These are phyloP conservation scores for Nymphaea thermarum DNA, from an alignment of 164 flowering plant species.

Conservation along the genomic window DNA sequence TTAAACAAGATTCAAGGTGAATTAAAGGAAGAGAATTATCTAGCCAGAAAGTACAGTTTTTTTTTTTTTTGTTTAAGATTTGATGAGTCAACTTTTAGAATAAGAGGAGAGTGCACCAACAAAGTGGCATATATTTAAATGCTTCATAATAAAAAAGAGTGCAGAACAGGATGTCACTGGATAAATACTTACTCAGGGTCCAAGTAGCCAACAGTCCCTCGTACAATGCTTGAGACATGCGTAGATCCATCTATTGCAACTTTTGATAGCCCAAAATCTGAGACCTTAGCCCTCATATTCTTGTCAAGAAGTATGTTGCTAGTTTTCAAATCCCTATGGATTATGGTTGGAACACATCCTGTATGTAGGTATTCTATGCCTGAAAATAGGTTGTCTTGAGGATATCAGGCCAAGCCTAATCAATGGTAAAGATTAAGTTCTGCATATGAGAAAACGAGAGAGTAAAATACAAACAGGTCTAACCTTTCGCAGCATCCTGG, in stretches of 20 bases:
- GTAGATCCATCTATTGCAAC: slow-evolving; percentile 87
- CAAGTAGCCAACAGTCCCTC: slow-evolving; percentile 97
- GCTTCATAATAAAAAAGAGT: no score
- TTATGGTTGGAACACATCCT: slow-evolving; percentile 4
- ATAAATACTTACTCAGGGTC: slow-evolving; percentile 82
- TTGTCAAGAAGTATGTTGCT: slow-evolving; percentile 6
- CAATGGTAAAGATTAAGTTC: not conserved
- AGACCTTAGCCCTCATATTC: slow-evolving; percentile 88
- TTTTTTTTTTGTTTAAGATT: no score
- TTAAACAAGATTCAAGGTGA: no score
- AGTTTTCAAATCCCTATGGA: slow-evolving; percentile 2
- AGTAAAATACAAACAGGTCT: not conserved
- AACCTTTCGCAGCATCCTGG: slow-evolving; percentile 97
- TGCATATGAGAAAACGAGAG: not conserved
- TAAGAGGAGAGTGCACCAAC: no score
- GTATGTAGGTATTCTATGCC: slow-evolving; percentile 2
- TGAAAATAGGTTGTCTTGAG: slow-evolving; percentile 2
- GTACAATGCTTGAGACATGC: slow-evolving; percentile 92
- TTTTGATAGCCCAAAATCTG: slow-evolving; percentile 99
- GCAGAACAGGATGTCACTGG: no score
- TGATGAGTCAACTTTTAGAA: no score
- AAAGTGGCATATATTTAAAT: no score
- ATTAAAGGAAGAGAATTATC: no score
- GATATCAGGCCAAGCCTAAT: not conserved
- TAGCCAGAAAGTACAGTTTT: no score